Evolutionary conservation across 352 stramenopile species (phyloP).

Genomic region (Phytophthora europaea): DNA sequence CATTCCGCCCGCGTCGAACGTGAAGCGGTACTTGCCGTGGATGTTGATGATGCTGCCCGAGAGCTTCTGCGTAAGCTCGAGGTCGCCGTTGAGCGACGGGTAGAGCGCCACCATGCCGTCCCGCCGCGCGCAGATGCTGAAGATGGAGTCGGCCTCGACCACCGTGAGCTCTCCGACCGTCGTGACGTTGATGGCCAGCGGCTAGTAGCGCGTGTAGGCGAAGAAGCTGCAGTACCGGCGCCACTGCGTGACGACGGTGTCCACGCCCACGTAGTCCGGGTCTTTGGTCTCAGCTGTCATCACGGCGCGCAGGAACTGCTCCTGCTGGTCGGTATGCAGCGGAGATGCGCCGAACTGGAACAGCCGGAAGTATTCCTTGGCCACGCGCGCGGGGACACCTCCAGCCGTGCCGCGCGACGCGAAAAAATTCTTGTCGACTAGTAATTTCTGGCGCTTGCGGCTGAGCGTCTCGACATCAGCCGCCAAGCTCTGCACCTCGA

Average conservation of each 20-base stretch:
- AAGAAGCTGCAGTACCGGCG: conserved; percentile 62
- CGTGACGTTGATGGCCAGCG: conserved; percentile 41
- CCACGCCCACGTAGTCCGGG: conserved; percentile 65
- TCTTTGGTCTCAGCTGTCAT: conserved; percentile 58
- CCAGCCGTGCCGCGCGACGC: conserved; percentile 30
- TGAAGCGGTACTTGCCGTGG: conserved; percentile 56
- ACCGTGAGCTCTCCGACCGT: conserved; percentile 53
- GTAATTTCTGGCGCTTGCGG: conserved; percentile 38
- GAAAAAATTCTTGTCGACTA: conserved; percentile 50
- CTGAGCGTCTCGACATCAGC: conserved; percentile 46
- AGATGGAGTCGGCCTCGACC: conserved; percentile 47
- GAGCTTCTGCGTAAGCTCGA: conserved; percentile 62
- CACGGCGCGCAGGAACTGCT: conserved; percentile 60
- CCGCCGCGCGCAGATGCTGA: conserved; percentile 50
- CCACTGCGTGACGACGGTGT: conserved; percentile 65
- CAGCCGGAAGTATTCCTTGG: conserved; percentile 65
- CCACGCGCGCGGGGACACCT: conserved; percentile 46
- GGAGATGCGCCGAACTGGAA: conserved; percentile 57
- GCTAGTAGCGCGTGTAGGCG: conserved; percentile 46
- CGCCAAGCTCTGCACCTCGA: conserved; percentile 49
- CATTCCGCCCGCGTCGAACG: conserved; percentile 49
- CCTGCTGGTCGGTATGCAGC: conserved; percentile 42
- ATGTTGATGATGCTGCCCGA: conserved; percentile 52
- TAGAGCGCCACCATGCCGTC: conserved; percentile 57
- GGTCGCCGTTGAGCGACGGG: conserved; percentile 47